Base-by-base conservation (phyloP, 306 rosid genomes). In the Vigna reflexopilosa region DNA sequence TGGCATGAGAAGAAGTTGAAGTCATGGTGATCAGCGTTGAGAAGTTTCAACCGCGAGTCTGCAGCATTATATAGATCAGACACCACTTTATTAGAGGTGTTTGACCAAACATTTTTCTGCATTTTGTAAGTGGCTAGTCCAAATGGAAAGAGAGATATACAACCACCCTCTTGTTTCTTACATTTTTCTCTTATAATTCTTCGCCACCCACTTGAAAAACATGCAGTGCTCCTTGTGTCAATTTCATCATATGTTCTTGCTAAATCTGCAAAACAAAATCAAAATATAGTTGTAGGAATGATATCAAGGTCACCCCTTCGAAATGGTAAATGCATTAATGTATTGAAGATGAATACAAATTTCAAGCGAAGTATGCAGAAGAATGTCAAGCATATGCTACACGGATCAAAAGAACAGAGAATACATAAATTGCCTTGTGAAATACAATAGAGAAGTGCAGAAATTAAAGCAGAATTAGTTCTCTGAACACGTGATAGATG, bases 41-140 rank as follows among this genome's bases (percentile, higher is more conserved):
- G 91, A 73, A 90, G 93, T 81, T 89, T 93, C 86, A 93, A 52
- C 97, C 97, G 90, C 7, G 90, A 93, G 34, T 87, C 92, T 3
- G 97, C 92, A 19, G 92, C 88, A 15, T 67, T 78, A 70, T 73
- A 58, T 75, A 93, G 80, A 70, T 75, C 63, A 0, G 30, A 14
- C 17, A 87, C 28, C 72, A 70, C 78, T 51, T 75, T 85, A 4
- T 59, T 34, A n/a, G 36, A 69, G 11, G 85, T 67, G 76, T 52
- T 81, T 16, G 84, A 44, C 97, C 97, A 93, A 24, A 89, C 16
- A 34, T 76, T 79, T 73, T 87, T 88, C 76, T 75, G 84, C 89
- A 90, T 63, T 81, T 85, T 93, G 89, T 87, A 88, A 0, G 89
- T 71, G 5, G 86, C 92, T 20, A 89, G 63, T 9, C 97, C 97